Evolutionary conservation across 108 stramenopile genomes (phyloP).

Genomic region (Skeletonema costatum): DNA sequence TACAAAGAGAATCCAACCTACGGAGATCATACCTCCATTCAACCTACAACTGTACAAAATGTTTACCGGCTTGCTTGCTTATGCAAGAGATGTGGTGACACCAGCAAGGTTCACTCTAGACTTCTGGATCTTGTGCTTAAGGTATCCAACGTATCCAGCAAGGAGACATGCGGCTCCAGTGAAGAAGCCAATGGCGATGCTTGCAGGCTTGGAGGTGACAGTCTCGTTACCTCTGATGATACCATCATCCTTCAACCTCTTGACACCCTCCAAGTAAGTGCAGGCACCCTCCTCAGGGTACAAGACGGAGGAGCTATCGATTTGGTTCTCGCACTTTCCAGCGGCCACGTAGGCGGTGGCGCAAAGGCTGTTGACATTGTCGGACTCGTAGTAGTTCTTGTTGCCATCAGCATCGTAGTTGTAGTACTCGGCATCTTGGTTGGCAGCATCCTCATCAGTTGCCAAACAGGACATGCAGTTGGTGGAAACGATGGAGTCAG

Average conservation of each 20-base stretch:
- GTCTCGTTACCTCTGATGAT: conserved; percentile 73
- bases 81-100: conserved; percentile 28
- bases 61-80: neutral
- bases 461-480: conserved; percentile 54
- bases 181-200: conserved; percentile 75
- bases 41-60: neutral
- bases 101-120: conserved; percentile 43
- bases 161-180: conserved; percentile 68
- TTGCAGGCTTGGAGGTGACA: conserved; percentile 71
- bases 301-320: conserved; percentile 51
- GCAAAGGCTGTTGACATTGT: conserved; percentile 64
- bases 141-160: conserved; percentile 83
- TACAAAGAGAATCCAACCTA: too few relatives aligned
- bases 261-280: conserved; percentile 84
- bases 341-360: conserved; percentile 60
- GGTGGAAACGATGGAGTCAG: conserved; percentile 55
- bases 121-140: conserved; percentile 54
- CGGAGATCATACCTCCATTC: neutral
- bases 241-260: conserved; percentile 79
- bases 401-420: conserved; percentile 48
- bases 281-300: conserved; percentile 85
- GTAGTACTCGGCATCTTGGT: conserved; percentile 28
- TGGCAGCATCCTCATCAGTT: conserved; percentile 23
- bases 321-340: conserved; percentile 83
- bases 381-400: conserved; percentile 48